Conservation (phyloP, 2,329 filamentous ascomycete genomes). For the Paecilomyces sp. region DNA sequence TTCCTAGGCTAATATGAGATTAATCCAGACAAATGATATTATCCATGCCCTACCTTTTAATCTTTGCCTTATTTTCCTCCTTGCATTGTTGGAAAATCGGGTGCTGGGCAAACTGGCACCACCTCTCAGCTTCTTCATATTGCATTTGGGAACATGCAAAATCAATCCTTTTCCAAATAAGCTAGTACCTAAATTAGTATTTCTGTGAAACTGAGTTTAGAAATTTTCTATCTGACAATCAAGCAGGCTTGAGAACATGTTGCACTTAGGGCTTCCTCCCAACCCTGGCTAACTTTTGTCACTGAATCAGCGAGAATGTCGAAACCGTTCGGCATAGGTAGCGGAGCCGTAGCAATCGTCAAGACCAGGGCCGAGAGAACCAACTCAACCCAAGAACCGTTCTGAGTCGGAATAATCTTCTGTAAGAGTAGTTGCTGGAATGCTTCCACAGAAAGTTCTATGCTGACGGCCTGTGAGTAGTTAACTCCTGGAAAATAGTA, state of each 20-base stretch:
- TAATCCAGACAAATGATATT: neutral
- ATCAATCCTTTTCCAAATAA: constrained; percentile 78
- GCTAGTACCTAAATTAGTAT: constrained; percentile 35
- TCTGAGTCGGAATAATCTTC: constrained; percentile 46
- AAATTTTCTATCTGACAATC: constrained; percentile 23
- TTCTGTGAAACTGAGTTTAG: neutral
- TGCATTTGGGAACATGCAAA: constrained; percentile 46
- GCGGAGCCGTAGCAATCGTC: constrained; percentile 49
- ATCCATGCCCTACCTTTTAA: constrained; percentile 49
- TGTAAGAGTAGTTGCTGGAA: constrained; percentile 58
- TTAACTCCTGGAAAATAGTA: neutral
- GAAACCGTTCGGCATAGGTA: constrained; percentile 25
- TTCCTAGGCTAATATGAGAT: constrained; percentile 49
- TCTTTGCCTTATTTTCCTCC: constrained; percentile 58
- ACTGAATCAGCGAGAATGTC: constrained; percentile 14
- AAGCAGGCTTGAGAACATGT: constrained; percentile 50
- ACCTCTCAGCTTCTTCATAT: constrained; percentile 53
- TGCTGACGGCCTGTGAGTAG: constrained; percentile 18
- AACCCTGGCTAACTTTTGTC: constrained; percentile 34
- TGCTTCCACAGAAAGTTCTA: constrained; percentile 34
- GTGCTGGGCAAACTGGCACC: constrained; percentile 66
- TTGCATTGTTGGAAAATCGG: constrained; percentile 59
- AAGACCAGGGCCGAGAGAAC: constrained; percentile 61
- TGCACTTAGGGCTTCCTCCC: constrained; percentile 45
- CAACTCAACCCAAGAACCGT: constrained; percentile 59